These are phyloP conservation scores for Starmerella floricola DNA, from an alignment of 805 yeast genomes.

Conservation along the genomic window DNA sequence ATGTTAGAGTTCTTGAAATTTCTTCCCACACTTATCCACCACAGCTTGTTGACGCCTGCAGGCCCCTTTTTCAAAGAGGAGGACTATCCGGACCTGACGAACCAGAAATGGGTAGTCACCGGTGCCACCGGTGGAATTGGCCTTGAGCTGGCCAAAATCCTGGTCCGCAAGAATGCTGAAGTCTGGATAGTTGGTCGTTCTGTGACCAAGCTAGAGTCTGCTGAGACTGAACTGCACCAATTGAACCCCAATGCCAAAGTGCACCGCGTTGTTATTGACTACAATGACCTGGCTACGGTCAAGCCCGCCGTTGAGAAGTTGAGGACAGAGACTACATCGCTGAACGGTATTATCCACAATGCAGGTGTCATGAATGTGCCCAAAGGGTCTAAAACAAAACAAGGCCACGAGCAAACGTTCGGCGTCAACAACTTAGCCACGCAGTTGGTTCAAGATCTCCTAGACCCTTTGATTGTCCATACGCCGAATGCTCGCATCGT, in stretches of 20 bases:
- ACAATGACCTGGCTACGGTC: constrained; percentile 21
- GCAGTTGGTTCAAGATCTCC: constrained; percentile 32
- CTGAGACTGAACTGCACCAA: constrained; percentile 25
- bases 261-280: constrained; percentile 20
- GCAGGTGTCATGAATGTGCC: constrained; percentile 28
- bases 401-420: constrained; percentile 37
- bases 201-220: constrained; percentile 27
- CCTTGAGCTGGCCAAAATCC: constrained; percentile 10
- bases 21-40: background rate
- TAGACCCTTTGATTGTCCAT: constrained; percentile 30
- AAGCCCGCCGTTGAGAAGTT: constrained; percentile 20
- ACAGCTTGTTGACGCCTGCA: background rate
- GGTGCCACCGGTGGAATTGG: constrained; percentile 24
- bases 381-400: constrained; percentile 29
- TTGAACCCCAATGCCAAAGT: constrained; percentile 22
- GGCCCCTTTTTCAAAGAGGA: constrained; percentile 9
- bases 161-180: constrained; percentile 24
- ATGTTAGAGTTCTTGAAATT: background rate
- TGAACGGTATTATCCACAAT: constrained; percentile 23
- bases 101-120: constrained; percentile 26
- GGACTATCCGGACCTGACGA: constrained; percentile 28
- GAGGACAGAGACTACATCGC: constrained; percentile 4
- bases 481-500: constrained; percentile 34
- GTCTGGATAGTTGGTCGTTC: constrained; percentile 33
- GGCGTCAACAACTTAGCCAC: constrained; percentile 41